Conservation (phyloP, 2,329 filamentous ascomycete genomes). For the Paracorniculantispora psalliotae region DNA sequence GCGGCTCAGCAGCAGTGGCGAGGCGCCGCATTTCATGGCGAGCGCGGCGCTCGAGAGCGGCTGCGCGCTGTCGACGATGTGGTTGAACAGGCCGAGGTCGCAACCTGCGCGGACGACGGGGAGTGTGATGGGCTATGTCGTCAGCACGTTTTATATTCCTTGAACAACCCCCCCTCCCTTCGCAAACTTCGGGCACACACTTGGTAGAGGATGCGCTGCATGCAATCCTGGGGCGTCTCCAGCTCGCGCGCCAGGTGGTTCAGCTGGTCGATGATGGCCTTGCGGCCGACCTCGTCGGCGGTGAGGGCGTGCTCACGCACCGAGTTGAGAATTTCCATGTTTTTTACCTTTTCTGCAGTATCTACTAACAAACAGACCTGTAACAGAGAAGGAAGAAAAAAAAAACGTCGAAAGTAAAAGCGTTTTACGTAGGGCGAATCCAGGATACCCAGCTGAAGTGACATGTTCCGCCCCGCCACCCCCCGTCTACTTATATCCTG, state of each 20-base stretch:
- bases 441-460: no score
- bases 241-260: background rate
- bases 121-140: background rate
- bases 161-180: background rate
- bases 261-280: conserved; percentile 3
- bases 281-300: background rate
- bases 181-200: background rate
- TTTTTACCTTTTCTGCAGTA: no score
- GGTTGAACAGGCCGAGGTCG: conserved; percentile 1
- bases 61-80: background rate
- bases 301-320: background rate
- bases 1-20: background rate
- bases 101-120: background rate
- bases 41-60: background rate
- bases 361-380: no score
- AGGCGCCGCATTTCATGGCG: background rate
- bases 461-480: no score
- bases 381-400: no score
- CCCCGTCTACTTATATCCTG: no score
- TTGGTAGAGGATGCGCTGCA: conserved; percentile 6
- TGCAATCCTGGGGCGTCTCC: conserved; percentile 1
- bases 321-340: background rate
- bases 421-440: no score
- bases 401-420: no score
- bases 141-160: background rate